phyloP scores from a whole-genome alignment of 1,284 basidiomycete genomes.

The Puccinia hordei region DNA sequence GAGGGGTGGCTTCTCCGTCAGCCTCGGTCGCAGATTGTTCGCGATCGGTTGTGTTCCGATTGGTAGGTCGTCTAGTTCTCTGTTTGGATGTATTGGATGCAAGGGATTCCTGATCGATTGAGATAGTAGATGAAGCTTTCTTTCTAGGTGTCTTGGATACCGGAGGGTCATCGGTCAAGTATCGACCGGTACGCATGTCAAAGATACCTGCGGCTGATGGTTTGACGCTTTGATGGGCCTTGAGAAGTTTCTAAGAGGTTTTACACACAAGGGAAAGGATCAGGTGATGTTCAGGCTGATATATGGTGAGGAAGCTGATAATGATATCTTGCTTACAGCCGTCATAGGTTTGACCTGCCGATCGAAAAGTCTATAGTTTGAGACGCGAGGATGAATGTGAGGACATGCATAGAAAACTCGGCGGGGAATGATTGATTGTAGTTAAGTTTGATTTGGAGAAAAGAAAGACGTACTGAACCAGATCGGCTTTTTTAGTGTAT shows the following conservation, averaged over 20 bases:
- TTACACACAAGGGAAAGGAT: conserved; percentile 51
- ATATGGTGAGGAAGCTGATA: conserved; percentile 49
- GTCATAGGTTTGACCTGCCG: conserved; percentile 57
- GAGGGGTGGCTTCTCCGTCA: conserved; percentile 31
- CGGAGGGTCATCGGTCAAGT: conserved; percentile 6
- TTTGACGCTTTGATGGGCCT: conserved; percentile 35
- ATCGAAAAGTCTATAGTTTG: conserved; percentile 24
- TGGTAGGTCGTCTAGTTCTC: not conserved
- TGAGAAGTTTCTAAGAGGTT: conserved; percentile 40
- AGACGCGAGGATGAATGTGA: too few relatives aligned
- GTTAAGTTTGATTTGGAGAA: conserved; percentile 54
- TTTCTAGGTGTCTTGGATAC: conserved; percentile 20
- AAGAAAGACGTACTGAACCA: conserved; percentile 64
- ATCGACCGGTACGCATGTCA: conserved; percentile 38
- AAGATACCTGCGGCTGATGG: conserved; percentile 37
- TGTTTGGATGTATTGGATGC: conserved; percentile 18
- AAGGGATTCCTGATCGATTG: conserved; percentile 18
- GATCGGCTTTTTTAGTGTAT: conserved; percentile 74
- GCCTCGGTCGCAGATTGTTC: conserved; percentile 18
- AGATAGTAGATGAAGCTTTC: conserved; percentile 22
- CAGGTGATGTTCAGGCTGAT: conserved; percentile 52
- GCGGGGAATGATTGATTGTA: conserved; percentile 52
- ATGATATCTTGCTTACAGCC: conserved; percentile 55
- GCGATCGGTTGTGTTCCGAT: not conserved
- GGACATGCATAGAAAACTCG: not conserved